Evolutionary conservation across 805 yeast genomes (phyloP).

Genomic region (Pichia cabralensis): DNA sequence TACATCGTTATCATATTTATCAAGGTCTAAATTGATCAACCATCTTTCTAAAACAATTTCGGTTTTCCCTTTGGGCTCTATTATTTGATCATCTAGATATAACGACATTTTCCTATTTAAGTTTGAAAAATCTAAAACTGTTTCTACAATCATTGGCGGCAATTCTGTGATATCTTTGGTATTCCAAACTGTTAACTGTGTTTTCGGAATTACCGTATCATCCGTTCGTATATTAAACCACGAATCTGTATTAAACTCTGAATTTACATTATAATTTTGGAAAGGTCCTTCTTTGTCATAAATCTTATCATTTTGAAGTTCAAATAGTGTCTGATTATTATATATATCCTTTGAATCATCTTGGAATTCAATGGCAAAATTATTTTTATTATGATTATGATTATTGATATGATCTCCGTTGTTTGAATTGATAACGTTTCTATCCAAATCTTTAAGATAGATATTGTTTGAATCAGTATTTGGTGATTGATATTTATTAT

Average conservation of each 20-base stretch:
- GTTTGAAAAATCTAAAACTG: slow-evolving; percentile 33
- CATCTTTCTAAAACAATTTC: slow-evolving; percentile 94
- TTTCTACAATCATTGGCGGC: slow-evolving; percentile 83
- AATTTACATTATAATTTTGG: too few relatives aligned
- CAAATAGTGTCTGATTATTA: too few relatives aligned
- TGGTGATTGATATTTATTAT: too few relatives aligned
- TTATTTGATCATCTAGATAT: slow-evolving; percentile 30
- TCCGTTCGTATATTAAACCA: slow-evolving; percentile 54
- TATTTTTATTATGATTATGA: too few relatives aligned
- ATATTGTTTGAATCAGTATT: too few relatives aligned
- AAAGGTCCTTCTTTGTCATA: too few relatives aligned
- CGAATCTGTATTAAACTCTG: too few relatives aligned
- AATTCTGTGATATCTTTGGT: slow-evolving; percentile 31
- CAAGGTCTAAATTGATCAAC: slow-evolving; percentile 71
- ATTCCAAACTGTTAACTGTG: slow-evolving; percentile 42
- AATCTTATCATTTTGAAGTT: too few relatives aligned
- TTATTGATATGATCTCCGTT: too few relatives aligned
- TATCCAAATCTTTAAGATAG: not conserved
- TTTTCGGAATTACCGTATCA: not conserved
- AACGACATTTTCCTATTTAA: slow-evolving; percentile 17
- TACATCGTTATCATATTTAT: slow-evolving; percentile 25
- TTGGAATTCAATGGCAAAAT: too few relatives aligned
- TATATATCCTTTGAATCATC: too few relatives aligned
- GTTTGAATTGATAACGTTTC: not conserved
- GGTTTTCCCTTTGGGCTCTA: slow-evolving; percentile 52